Percentiles rank a stretch among this genome's conserved stretches.
These are phyloP conservation scores for Saksenaea oblongispora DNA, from an alignment of 371 early-diverging fungal species.

Conservation along the genomic window DNA sequence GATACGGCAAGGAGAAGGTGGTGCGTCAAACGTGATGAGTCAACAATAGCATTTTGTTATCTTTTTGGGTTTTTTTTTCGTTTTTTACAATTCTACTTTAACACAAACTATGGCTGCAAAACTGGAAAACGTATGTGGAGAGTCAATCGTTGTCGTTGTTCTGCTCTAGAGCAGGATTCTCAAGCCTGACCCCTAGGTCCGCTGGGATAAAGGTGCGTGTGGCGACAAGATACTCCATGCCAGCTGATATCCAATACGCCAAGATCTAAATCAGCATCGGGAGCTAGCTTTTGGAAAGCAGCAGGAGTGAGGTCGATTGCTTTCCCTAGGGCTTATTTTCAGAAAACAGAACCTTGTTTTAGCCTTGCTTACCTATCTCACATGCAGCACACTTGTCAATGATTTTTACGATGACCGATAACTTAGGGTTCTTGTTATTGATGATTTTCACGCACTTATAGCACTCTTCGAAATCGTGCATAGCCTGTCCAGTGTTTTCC, in stretches of 20 bases:
- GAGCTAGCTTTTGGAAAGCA: constrained; percentile 44
- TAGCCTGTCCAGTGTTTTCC: constrained; percentile 45
- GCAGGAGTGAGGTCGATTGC: constrained; percentile 50
- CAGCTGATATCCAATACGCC: constrained; percentile 52
- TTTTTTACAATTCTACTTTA: constrained; percentile 3
- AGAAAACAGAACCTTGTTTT: too few species aligned
- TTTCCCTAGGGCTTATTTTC: not conserved
- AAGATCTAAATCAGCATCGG: constrained; percentile 27
- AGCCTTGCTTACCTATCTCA: constrained; percentile 28
- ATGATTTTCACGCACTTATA: constrained; percentile 55
- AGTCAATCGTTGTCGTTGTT: not conserved
- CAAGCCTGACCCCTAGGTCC: not conserved
- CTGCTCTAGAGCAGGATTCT: not conserved
- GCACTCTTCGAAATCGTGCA: constrained; percentile 47
- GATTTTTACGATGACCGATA: constrained; percentile 38
- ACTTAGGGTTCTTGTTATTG: constrained; percentile 39
- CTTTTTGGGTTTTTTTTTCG: not conserved
- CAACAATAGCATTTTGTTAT: not conserved
- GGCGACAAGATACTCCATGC: constrained; percentile 36
- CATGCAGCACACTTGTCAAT: constrained; percentile 55
- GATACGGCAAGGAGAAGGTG: not conserved
- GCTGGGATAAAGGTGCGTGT: constrained; percentile 18
- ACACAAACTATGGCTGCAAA: not conserved
- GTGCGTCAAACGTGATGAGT: not conserved
- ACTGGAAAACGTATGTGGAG: not conserved